These are phyloP conservation scores for Syzygium aqueum DNA, from an alignment of 345 rosid genomes.

Conservation along the genomic window DNA sequence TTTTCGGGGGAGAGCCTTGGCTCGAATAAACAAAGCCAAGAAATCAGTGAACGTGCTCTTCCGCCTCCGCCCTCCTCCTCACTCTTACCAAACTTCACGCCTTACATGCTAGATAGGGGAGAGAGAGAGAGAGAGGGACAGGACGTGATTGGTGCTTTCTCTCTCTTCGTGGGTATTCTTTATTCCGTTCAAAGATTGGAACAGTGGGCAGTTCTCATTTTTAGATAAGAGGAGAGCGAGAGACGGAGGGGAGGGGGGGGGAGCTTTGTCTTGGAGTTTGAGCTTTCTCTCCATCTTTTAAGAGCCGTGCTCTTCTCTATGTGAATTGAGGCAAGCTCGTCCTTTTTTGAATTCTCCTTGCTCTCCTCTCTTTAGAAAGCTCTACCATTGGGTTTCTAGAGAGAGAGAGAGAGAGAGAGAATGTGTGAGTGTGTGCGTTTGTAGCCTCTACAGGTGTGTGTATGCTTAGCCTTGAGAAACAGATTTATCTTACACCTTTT, in stretches of 20 bases:
- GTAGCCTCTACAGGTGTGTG: not conserved
- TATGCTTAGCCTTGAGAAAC: not conserved
- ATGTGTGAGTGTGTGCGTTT: not conserved
- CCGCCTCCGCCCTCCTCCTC: constrained; percentile 24
- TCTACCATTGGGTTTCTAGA: not conserved
- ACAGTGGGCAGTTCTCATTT: not conserved
- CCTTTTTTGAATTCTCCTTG: constrained; percentile 9
- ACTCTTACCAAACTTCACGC: constrained; percentile 42
- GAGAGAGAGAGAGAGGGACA: not conserved
- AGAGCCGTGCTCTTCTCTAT: constrained; percentile 54
- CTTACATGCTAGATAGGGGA: not conserved
- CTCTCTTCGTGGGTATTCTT: not conserved
- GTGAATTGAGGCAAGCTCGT: constrained; percentile 8
- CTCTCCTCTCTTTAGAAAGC: constrained; percentile 5
- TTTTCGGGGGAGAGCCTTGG: not conserved
- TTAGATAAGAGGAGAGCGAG: constrained; percentile 1
- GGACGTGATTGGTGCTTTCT: not conserved
- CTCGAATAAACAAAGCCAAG: not conserved
- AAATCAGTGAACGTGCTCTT: constrained; percentile 50
- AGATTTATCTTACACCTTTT: not conserved
- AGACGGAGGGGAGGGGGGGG: not conserved
- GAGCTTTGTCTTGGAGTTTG: constrained; percentile 42
- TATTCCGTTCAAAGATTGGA: not conserved
- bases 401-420: not conserved
- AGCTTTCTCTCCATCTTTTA: constrained; percentile 60